phyloP scores from a whole-genome alignment of 2,329 filamentous ascomycete species.

The Elsinoe necatrix region DNA sequence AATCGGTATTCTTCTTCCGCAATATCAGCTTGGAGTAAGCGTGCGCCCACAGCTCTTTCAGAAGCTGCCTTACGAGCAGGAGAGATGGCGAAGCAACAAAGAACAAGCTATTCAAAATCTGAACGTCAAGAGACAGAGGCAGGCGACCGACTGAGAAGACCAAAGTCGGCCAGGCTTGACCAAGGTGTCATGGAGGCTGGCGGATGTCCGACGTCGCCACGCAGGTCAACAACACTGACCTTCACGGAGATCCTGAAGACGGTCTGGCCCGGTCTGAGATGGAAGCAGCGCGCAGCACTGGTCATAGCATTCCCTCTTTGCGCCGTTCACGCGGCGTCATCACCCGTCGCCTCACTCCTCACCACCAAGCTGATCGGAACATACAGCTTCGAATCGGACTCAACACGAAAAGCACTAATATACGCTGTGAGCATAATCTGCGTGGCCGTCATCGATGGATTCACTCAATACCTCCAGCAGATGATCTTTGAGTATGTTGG shows the following conservation, averaged over 20 bases:
- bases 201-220: not conserved
- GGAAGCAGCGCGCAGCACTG: constrained; percentile 46
- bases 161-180: not conserved
- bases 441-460: constrained; percentile 58
- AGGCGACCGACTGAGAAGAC: not conserved
- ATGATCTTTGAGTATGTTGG: constrained; percentile 64
- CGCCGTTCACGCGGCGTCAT: constrained; percentile 55
- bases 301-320: constrained; percentile 54
- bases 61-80: constrained; percentile 2
- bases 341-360: constrained; percentile 66
- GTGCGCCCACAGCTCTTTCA: not conserved
- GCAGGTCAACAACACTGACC: not conserved
- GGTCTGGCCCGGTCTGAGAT: constrained; percentile 58
- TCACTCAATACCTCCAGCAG: constrained; percentile 56
- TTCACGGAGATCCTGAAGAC: constrained; percentile 55
- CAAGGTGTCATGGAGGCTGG: not conserved
- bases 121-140: constrained; percentile 13
- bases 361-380: constrained; percentile 64
- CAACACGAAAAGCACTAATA: constrained; percentile 44
- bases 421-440: constrained; percentile 65
- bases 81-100: not conserved
- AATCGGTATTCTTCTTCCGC: not conserved
- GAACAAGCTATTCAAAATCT: constrained; percentile 15
- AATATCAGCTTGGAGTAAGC: not conserved
- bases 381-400: constrained; percentile 52